Percentiles rank a stretch among this genome's conserved stretches.
Evolutionary conservation across 2,329 filamentous ascomycete genomes (phyloP).

Genomic region (Gnomoniopsis smithogilvyi): DNA sequence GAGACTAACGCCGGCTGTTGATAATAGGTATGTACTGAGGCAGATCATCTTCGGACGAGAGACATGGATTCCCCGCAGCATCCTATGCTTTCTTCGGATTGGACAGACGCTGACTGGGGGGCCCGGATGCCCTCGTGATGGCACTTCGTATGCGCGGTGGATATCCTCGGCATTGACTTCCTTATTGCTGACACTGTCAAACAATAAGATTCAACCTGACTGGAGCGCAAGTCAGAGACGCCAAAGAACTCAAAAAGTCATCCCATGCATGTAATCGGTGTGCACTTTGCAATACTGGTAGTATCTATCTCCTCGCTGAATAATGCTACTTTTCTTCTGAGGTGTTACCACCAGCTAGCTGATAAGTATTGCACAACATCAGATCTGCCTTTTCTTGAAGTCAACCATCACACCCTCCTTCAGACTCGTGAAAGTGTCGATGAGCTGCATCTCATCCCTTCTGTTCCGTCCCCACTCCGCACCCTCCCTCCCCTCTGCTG

Average conservation of each 20-base stretch:
- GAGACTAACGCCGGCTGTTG: neutral
- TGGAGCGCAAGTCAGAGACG: neutral
- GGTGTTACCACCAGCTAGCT: too few species aligned
- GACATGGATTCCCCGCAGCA: constrained; percentile 9
- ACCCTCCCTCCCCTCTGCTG: constrained; percentile 47
- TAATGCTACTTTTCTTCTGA: too few species aligned
- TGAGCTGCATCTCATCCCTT: constrained; percentile 62
- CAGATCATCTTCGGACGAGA: neutral
- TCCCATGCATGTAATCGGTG: neutral
- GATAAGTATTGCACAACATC: neutral
- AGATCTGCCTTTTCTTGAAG: constrained; percentile 39
- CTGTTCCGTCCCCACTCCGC: constrained; percentile 54
- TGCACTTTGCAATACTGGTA: neutral
- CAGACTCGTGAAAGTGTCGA: constrained; percentile 69
- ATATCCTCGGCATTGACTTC: constrained; percentile 9
- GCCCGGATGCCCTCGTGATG: neutral
- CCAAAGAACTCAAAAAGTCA: neutral
- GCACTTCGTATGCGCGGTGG: neutral
- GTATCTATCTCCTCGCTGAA: too few species aligned
- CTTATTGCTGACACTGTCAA: neutral
- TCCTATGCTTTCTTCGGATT: neutral
- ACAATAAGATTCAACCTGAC: neutral
- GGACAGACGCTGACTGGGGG: neutral
- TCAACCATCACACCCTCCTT: constrained; percentile 71
- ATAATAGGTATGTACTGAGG: neutral